phyloP scores from a whole-genome alignment of 2,329 filamentous ascomycete genomes.

The Aspergillus oerlinghausenensis region DNA sequence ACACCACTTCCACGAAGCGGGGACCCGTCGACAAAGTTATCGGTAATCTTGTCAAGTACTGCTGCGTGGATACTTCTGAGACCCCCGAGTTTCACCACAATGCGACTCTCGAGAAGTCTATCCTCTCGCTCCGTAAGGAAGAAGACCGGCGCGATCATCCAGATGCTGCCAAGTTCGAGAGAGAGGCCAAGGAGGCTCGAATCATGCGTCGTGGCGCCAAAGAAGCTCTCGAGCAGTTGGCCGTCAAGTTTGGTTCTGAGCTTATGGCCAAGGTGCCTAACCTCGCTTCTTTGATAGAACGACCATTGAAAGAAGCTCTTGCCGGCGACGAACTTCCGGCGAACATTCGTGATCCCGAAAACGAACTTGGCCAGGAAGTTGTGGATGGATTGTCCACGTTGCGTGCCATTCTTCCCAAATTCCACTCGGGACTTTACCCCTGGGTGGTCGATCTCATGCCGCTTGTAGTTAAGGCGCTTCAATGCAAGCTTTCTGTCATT shows the following conservation, averaged over 20 bases:
- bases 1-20: constrained; percentile 72
- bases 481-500: constrained; percentile 84
- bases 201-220: constrained; percentile 91
- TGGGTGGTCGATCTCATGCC: constrained; percentile 83
- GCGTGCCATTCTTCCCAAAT: constrained; percentile 85
- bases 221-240: constrained; percentile 84
- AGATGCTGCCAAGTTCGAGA: constrained; percentile 84
- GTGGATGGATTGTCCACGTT: constrained; percentile 92
- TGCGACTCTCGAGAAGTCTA: constrained; percentile 68
- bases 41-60: constrained; percentile 92
- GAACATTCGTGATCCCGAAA: constrained; percentile 68
- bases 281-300: constrained; percentile 73
- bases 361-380: constrained; percentile 79
- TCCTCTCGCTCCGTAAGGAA: constrained; percentile 93
- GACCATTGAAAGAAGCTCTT: constrained; percentile 72
- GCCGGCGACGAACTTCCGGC: constrained; percentile 60
- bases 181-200: constrained; percentile 80
- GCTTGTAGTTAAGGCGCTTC: constrained; percentile 78
- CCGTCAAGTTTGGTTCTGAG: constrained; percentile 69
- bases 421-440: constrained; percentile 67
- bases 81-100: constrained; percentile 92
- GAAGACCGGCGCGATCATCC: constrained; percentile 91
- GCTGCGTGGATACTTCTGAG: constrained; percentile 94
- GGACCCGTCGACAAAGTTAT: constrained; percentile 94
- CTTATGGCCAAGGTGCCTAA: constrained; percentile 83